Conservation (phyloP, 352 stramenopile genomes). For the Phytophthora rubi region DNA sequence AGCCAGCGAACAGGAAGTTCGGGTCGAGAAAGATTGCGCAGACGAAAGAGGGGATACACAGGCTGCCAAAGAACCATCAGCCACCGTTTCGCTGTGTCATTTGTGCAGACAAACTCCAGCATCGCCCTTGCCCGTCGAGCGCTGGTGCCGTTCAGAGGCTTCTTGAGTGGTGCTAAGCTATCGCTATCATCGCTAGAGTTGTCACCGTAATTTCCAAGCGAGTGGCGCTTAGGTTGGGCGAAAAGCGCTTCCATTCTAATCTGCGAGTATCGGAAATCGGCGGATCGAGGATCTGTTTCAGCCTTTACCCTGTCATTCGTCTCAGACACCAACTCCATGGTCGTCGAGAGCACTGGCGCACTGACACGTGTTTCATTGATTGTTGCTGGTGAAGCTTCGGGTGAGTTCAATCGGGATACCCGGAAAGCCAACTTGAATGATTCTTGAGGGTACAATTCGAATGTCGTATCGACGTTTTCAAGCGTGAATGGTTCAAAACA, state of each 20-base stretch:
- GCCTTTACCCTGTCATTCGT: constrained; percentile 28
- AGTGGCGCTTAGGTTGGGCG: constrained; percentile 38
- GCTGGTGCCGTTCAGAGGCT: constrained; percentile 15
- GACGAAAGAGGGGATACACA: constrained; percentile 64
- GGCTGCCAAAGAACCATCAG: constrained; percentile 45
- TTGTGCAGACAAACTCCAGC: constrained; percentile 35
- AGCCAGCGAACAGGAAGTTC: constrained; percentile 41
- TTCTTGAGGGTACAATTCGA: constrained; percentile 45
- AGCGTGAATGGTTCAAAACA: constrained; percentile 48
- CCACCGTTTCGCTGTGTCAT: constrained; percentile 36
- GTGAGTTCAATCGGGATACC: constrained; percentile 42
- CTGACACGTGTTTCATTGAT: constrained; percentile 4
- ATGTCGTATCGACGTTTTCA: constrained; percentile 36
- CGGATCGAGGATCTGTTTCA: constrained; percentile 57
- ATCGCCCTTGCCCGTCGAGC: constrained; percentile 31
- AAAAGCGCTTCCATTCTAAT: constrained; percentile 86
- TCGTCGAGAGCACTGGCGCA: constrained; percentile 4
- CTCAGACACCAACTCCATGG: constrained; percentile 8
- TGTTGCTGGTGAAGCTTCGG: constrained; percentile 1
- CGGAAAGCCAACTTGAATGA: constrained; percentile 77
- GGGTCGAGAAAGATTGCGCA: constrained; percentile 55
- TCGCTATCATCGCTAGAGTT: constrained; percentile 38
- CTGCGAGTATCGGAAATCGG: constrained; percentile 73
- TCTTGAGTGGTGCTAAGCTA: constrained; percentile 28
- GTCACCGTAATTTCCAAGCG: constrained; percentile 17